A percentile compares a stretch with the other conserved stretches of the same genome.
phyloP scores from a whole-genome alignment of 2,329 filamentous ascomycete genomes.

The Ophiosphaerella korrae region DNA sequence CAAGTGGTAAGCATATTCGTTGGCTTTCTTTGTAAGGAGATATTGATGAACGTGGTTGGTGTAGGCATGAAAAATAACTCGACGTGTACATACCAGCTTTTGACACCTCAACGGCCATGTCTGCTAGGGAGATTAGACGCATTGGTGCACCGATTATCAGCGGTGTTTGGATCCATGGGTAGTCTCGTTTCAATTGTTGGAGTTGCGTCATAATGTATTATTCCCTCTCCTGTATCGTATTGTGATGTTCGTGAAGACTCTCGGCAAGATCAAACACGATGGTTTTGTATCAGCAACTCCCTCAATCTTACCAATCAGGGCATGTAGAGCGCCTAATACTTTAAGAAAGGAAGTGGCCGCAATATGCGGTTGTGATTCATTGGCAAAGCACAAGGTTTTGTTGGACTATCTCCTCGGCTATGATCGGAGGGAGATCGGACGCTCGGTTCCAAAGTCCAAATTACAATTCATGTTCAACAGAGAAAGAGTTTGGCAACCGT shows the following conservation, averaged over 20 bases:
- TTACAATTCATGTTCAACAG: not conserved
- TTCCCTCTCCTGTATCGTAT: not conserved
- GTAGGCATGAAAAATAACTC: not conserved
- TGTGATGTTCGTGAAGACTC: too few relatives aligned
- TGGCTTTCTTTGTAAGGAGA: not conserved
- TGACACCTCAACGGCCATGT: slow-evolving; percentile 65
- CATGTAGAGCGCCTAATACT: not conserved
- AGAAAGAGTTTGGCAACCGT: not conserved
- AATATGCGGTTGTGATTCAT: slow-evolving; percentile 6
- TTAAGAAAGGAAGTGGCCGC: not conserved
- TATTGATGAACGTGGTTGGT: not conserved
- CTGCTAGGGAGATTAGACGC: slow-evolving; percentile 64
- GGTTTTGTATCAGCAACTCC: not conserved
- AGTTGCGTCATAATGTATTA: slow-evolving; percentile 12
- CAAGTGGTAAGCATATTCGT: not conserved
- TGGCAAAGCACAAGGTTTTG: slow-evolving; percentile 7
- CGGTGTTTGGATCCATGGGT: slow-evolving; percentile 65
- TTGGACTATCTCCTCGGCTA: slow-evolving; percentile 14
- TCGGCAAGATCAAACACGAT: too few relatives aligned
- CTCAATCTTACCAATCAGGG: too few relatives aligned
- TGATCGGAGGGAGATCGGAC: not conserved
- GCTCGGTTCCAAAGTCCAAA: not conserved
- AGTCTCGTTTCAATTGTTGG: slow-evolving; percentile 44
- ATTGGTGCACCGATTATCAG: slow-evolving; percentile 70
- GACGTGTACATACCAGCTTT: slow-evolving; percentile 49